Percentiles rank a stretch among this genome's conserved stretches.
Evolutionary conservation across 164 flowering plant species (phyloP).

Genomic region (Liquidambar formosana): DNA sequence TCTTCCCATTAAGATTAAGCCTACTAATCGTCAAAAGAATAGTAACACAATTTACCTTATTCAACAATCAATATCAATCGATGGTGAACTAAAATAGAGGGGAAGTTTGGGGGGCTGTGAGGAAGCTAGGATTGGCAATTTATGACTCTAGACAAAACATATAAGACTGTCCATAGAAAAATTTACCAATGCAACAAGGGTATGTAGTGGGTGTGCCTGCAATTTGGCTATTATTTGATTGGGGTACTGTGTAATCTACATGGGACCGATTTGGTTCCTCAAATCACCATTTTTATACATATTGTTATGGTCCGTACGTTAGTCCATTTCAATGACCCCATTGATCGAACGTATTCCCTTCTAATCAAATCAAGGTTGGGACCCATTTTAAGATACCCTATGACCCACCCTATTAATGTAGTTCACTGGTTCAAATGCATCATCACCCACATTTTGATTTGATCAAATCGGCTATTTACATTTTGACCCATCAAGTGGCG

Average conservation of each 20-base stretch:
- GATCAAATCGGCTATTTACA: slow-evolving; percentile 10
- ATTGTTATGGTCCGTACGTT: neutral
- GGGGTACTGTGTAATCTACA: neutral
- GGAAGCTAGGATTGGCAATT: neutral
- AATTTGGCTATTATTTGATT: neutral
- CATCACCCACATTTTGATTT: neutral
- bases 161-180: neutral
- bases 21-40: neutral
- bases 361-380: slow-evolving; percentile 11
- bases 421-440: slow-evolving; percentile 9
- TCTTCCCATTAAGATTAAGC: neutral
- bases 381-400: neutral
- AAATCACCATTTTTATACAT: neutral
- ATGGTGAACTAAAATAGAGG: no score
- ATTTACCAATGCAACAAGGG: neutral
- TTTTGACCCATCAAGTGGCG: no score
- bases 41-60: neutral
- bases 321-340: neutral
- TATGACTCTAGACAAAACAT: neutral
- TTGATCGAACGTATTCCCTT: neutral
- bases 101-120: no score
- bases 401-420: slow-evolving; percentile 20
- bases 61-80: neutral
- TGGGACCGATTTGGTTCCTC: neutral
- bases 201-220: no score